Conservation (phyloP, 2,329 filamentous ascomycete species). For the Scedosporium dehoogii region DNA sequence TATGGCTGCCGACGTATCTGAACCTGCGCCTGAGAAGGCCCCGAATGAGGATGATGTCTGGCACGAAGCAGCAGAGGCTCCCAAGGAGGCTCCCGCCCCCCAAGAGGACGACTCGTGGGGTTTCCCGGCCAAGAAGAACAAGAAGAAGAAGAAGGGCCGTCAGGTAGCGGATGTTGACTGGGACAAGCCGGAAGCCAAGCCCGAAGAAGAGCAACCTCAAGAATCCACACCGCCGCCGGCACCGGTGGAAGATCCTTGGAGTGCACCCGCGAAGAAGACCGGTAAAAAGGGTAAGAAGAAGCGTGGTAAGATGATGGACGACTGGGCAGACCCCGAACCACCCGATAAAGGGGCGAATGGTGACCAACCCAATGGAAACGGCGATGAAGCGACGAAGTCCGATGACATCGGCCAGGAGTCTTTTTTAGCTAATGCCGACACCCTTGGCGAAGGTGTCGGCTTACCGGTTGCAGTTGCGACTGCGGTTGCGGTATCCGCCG, state of each 20-base stretch:
- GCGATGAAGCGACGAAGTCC: conserved; percentile 22
- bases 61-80: conserved; percentile 2
- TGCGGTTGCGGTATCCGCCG: conserved; percentile 29
- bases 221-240: neutral
- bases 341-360: conserved; percentile 18
- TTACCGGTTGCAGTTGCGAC: conserved; percentile 32
- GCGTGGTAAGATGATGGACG: conserved; percentile 1
- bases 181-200: neutral
- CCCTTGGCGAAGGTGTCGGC: conserved; percentile 61
- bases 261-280: conserved; percentile 18
- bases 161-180: neutral
- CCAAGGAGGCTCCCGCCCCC: neutral
- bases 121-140: conserved; percentile 2
- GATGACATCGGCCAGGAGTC: conserved; percentile 33
- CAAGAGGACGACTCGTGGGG: neutral
- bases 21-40: conserved; percentile 20
- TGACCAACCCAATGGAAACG: conserved; percentile 18
- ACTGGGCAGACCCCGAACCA: conserved; percentile 1
- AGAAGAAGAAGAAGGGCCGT: conserved; percentile 7
- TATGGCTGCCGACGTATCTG: conserved; percentile 23
- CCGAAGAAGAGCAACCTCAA: neutral
- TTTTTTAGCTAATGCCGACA: conserved; percentile 67
- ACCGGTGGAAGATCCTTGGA: conserved; percentile 27
- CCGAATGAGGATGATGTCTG: conserved; percentile 3
- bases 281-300: conserved; percentile 23